Evolutionary conservation across 2,329 filamentous ascomycete genomes (phyloP).

Genomic region (Diaporthe citriasiana): DNA sequence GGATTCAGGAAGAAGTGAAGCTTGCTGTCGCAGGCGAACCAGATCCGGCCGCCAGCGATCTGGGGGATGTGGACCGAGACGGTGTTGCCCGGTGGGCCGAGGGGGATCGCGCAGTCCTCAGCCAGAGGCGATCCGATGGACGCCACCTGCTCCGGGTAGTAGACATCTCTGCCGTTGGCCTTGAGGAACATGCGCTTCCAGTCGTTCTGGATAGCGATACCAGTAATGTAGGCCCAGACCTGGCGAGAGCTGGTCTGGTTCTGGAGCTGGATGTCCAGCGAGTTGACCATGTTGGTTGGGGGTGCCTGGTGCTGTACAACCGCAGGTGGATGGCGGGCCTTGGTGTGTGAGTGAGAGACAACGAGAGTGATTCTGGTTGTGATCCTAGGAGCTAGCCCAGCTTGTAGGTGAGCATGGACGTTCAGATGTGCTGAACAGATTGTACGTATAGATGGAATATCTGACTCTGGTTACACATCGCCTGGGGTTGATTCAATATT

Average conservation of each 20-base stretch:
- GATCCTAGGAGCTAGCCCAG: not conserved
- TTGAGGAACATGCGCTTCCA: slow-evolving; percentile 55
- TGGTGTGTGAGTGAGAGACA: not conserved
- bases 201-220: slow-evolving; percentile 65
- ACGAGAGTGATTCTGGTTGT: not conserved
- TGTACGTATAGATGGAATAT: not conserved
- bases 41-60: slow-evolving; percentile 74
- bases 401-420: not conserved
- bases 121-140: slow-evolving; percentile 62
- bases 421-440: not conserved
- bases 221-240: slow-evolving; percentile 77
- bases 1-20: slow-evolving; percentile 76
- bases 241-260: slow-evolving; percentile 68
- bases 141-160: slow-evolving; percentile 69
- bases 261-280: slow-evolving; percentile 67
- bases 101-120: slow-evolving; percentile 71
- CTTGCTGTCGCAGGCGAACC: slow-evolving; percentile 68
- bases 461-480: not conserved
- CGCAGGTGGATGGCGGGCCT: not conserved
- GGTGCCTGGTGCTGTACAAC: not conserved
- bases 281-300: slow-evolving; percentile 53
- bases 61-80: slow-evolving; percentile 71
- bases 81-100: slow-evolving; percentile 68
- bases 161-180: slow-evolving; percentile 64
- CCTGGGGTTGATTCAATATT: not conserved